Conservation (phyloP, 1,139 yeast genomes). For the Suzukiozyma palmioleophila region DNA sequence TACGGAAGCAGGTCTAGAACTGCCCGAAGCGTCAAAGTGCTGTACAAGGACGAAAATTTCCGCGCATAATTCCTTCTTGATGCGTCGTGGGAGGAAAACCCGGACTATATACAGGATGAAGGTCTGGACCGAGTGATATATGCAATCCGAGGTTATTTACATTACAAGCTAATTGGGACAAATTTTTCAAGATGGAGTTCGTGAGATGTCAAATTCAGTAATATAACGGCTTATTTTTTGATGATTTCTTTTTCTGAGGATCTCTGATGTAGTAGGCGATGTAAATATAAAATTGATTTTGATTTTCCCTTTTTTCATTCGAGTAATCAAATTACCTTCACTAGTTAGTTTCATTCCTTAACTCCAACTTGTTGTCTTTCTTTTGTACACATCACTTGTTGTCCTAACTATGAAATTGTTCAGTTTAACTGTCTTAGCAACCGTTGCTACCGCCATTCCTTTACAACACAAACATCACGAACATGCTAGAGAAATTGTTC, state of each 20-base stretch:
- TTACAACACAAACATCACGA: slow-evolving; percentile 32
- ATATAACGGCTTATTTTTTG: neutral
- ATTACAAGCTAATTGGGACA: too few species aligned
- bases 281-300: neutral
- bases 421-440: slow-evolving; percentile 18
- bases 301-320: slow-evolving; percentile 1
- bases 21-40: too few species aligned
- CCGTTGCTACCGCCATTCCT: slow-evolving; percentile 28
- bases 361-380: slow-evolving; percentile 5
- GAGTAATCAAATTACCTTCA: slow-evolving; percentile 1
- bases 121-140: too few species aligned
- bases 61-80: too few species aligned
- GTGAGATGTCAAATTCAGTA: too few species aligned
- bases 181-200: too few species aligned
- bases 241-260: slow-evolving; percentile 3
- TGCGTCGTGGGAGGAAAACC: too few species aligned
- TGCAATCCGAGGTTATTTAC: too few species aligned
- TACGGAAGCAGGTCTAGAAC: too few species aligned
- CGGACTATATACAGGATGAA: too few species aligned
- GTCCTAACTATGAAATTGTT: slow-evolving; percentile 16
- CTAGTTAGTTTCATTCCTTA: slow-evolving; percentile 1
- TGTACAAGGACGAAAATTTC: too few species aligned
- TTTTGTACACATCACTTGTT: slow-evolving; percentile 1
- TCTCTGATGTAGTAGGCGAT: neutral
- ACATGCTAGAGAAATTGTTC: slow-evolving; percentile 64